These are phyloP conservation scores for Ceratobasidium sp. DNA, from an alignment of 1,284 basidiomycete species.

Conservation along the genomic window DNA sequence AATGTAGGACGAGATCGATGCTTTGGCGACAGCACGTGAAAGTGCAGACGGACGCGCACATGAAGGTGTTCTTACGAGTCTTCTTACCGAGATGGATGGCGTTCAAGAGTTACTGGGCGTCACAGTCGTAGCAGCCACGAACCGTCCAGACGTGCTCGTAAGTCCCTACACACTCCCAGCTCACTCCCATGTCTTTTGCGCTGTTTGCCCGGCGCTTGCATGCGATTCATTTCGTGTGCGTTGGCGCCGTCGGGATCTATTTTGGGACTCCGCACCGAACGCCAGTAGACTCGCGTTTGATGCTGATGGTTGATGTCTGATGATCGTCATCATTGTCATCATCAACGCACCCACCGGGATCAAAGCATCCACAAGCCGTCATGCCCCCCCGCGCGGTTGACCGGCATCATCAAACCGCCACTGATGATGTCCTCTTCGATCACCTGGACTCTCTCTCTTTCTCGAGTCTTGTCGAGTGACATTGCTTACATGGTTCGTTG, in stretches of 20 bases:
- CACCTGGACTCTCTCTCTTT: not conserved
- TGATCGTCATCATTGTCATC: slow-evolving; percentile 33
- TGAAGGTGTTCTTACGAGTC: slow-evolving; percentile 90
- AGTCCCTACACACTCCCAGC: too few species aligned
- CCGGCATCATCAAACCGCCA: slow-evolving; percentile 27
- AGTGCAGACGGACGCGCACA: slow-evolving; percentile 66
- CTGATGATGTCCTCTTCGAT: slow-evolving; percentile 20
- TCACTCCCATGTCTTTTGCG: not conserved
- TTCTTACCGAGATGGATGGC: slow-evolving; percentile 99
- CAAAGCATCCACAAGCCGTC: too few species aligned
- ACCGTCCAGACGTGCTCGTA: slow-evolving; percentile 92
- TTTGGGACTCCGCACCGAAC: slow-evolving; percentile 13
- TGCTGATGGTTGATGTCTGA: slow-evolving; percentile 42
- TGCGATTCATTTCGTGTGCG: slow-evolving; percentile 1
- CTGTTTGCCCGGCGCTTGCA: not conserved
- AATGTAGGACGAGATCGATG: slow-evolving; percentile 97
- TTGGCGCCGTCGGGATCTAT: slow-evolving; percentile 33
- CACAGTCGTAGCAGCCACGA: slow-evolving; percentile 95
- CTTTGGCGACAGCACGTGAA: slow-evolving; percentile 83
- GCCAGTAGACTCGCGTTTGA: too few species aligned
- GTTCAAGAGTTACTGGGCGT: slow-evolving; percentile 94
- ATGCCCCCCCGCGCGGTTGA: slow-evolving; percentile 31
- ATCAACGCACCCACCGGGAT: slow-evolving; percentile 1
- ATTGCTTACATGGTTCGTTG: not conserved
- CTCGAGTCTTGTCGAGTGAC: slow-evolving; percentile 24